These are phyloP conservation scores for Chenopodium quinoa DNA, from an alignment of 148 eudicot genomes.

Conservation along the genomic window DNA sequence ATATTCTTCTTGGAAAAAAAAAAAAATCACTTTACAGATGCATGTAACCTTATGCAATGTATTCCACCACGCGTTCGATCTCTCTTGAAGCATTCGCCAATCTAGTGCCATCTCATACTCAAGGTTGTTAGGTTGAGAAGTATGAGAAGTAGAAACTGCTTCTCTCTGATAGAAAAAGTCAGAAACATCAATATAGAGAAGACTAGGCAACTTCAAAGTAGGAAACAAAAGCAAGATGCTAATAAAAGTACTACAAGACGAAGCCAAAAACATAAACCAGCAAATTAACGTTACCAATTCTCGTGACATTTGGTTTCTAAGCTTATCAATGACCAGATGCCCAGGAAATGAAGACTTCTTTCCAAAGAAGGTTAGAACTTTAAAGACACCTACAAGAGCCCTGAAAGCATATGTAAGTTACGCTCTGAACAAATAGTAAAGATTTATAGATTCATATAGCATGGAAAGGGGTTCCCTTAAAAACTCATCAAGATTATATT, in stretches of 20 bases:
- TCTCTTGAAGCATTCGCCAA: conserved; percentile 59
- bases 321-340: conserved; percentile 48
- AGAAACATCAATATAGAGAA: not conserved
- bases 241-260: not conserved
- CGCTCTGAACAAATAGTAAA: not conserved
- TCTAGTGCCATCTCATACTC: conserved; percentile 74
- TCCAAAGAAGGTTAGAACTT: conserved; percentile 28
- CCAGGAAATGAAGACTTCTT: conserved; percentile 49
- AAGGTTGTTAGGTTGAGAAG: conserved; percentile 57
- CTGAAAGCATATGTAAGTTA: conserved; percentile 29
- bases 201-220: conserved; percentile 2
- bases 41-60: conserved; percentile 42
- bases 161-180: conserved; percentile 39
- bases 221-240: not conserved
- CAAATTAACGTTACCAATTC: conserved; percentile 31
- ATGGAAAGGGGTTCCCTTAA: not conserved
- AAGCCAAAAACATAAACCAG: not conserved
- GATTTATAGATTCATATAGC: not conserved
- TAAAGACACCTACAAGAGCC: conserved; percentile 56
- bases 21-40: not conserved
- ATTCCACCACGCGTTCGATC: conserved; percentile 43
- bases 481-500: no score
- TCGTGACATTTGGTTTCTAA: conserved; percentile 36
- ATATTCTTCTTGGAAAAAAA: not conserved
- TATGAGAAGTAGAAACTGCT: conserved; percentile 80